A percentile compares a stretch with the other conserved stretches of the same genome.
Evolutionary conservation across 2,329 filamentous ascomycete genomes (phyloP).

Genomic region (Pseudopithomyces chartarum): DNA sequence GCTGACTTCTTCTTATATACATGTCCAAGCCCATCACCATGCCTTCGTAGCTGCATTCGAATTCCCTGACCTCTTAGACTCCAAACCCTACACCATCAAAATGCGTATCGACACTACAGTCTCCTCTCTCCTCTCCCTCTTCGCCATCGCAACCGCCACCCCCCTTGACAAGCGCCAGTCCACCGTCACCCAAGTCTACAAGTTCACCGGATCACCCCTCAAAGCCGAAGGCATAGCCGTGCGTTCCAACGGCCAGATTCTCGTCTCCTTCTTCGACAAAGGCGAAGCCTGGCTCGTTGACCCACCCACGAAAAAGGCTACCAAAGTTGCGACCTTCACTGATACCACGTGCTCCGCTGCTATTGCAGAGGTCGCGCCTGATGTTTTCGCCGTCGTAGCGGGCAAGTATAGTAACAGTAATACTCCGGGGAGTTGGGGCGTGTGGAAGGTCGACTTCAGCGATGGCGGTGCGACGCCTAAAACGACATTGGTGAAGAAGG

Average conservation of each 20-base stretch:
- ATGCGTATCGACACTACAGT: constrained; percentile 19
- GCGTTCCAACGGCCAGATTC: constrained; percentile 24
- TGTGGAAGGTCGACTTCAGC: constrained; percentile 28
- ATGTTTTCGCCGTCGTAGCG: constrained; percentile 26
- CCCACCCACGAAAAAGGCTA: constrained; percentile 17
- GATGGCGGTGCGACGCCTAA: constrained; percentile 10
- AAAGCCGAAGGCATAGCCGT: constrained; percentile 20
- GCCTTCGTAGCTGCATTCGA: neutral
- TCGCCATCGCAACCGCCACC: constrained; percentile 1
- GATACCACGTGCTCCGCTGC: constrained; percentile 20
- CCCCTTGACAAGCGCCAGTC: constrained; percentile 5
- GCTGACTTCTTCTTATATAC: too few species aligned
- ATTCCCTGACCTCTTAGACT: neutral
- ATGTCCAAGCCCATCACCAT: neutral
- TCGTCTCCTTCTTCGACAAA: constrained; percentile 24
- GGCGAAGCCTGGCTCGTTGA: constrained; percentile 22
- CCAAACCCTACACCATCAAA: neutral
- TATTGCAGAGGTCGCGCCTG: constrained; percentile 23
- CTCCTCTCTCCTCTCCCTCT: constrained; percentile 6
- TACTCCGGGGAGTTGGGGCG: constrained; percentile 20
- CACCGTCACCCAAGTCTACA: constrained; percentile 14
- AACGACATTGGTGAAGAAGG: constrained; percentile 19
- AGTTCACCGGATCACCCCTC: constrained; percentile 8
- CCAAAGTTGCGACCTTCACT: constrained; percentile 18
- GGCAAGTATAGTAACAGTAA: constrained; percentile 20